Percentiles rank a stretch among this genome's conserved stretches.
Evolutionary conservation across 768 basidiomycete genomes (phyloP).

Genomic region (Udeniomyces megalosporus): DNA sequence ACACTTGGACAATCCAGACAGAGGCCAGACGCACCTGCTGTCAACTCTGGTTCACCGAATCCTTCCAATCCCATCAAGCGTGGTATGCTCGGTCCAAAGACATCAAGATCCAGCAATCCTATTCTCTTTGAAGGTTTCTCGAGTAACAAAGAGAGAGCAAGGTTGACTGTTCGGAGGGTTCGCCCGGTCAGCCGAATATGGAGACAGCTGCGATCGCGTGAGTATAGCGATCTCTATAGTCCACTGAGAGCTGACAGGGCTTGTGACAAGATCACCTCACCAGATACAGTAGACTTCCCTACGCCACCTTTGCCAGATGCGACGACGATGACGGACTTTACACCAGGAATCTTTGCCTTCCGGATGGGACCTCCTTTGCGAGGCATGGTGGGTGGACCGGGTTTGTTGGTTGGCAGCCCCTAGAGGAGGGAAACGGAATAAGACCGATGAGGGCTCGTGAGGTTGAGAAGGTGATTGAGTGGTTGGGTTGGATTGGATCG

Average conservation of each 20-base stretch:
- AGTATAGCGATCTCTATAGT: too few species aligned
- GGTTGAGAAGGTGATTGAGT: too few species aligned
- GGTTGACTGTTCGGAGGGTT: conserved; percentile 43
- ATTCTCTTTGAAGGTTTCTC: conserved; percentile 40
- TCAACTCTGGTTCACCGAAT: conserved; percentile 60
- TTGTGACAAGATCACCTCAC: conserved; percentile 35
- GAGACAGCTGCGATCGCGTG: too few species aligned
- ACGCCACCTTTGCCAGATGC: conserved; percentile 93
- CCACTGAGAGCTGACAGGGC: too few species aligned
- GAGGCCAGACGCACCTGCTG: conserved; percentile 35
- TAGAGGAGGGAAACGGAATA: background rate
- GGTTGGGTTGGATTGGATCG: too few species aligned
- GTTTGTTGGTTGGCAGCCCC: conserved; percentile 3
- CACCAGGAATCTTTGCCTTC: conserved; percentile 39
- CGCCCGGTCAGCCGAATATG: conserved; percentile 12
- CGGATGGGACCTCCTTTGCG: conserved; percentile 28
- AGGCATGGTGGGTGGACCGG: conserved; percentile 32
- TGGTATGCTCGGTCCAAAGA: conserved; percentile 88
- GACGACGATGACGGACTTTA: conserved; percentile 63
- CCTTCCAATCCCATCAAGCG: conserved; percentile 78
- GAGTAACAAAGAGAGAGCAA: conserved; percentile 49
- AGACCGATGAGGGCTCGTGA: too few species aligned
- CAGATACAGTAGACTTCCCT: conserved; percentile 84
- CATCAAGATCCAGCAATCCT: conserved; percentile 82
- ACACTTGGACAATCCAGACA: background rate